Evolutionary conservation across 2,329 filamentous ascomycete genomes (phyloP).

Genomic region (Arthrobotrys iridis): DNA sequence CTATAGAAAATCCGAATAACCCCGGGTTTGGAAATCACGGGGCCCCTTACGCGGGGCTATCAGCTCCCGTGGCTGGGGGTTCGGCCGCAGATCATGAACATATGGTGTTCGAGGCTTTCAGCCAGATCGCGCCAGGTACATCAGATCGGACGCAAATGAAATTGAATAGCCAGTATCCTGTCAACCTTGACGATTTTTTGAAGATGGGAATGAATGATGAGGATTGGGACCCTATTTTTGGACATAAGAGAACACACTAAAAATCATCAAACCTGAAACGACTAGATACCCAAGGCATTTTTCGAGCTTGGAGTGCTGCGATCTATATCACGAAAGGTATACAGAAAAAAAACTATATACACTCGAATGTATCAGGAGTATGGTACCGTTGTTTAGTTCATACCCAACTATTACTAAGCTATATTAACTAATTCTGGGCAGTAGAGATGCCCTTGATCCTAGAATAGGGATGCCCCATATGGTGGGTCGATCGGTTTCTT

Average conservation of each 20-base stretch:
- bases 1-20: conserved; percentile 60
- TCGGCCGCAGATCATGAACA: conserved; percentile 19
- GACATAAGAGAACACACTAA: conserved; percentile 25
- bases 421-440: too few species aligned
- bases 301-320: background rate
- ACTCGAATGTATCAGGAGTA: background rate
- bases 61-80: conserved; percentile 11
- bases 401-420: background rate
- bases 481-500: too few species aligned
- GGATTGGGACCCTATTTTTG: conserved; percentile 52
- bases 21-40: conserved; percentile 33
- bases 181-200: conserved; percentile 42
- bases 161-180: conserved; percentile 23
- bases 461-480: too few species aligned
- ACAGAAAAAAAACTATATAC: background rate
- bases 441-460: too few species aligned
- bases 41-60: conserved; percentile 18
- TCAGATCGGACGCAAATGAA: conserved; percentile 37
- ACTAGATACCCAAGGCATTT: background rate
- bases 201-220: conserved; percentile 52
- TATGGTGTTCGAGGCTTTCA: conserved; percentile 30
- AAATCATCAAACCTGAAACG: background rate
- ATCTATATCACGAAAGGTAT: background rate
- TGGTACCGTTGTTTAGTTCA: background rate
- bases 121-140: conserved; percentile 8